Conservation (phyloP, 2,329 filamentous ascomycete genomes). For the Raffaelea ambrosiae region DNA sequence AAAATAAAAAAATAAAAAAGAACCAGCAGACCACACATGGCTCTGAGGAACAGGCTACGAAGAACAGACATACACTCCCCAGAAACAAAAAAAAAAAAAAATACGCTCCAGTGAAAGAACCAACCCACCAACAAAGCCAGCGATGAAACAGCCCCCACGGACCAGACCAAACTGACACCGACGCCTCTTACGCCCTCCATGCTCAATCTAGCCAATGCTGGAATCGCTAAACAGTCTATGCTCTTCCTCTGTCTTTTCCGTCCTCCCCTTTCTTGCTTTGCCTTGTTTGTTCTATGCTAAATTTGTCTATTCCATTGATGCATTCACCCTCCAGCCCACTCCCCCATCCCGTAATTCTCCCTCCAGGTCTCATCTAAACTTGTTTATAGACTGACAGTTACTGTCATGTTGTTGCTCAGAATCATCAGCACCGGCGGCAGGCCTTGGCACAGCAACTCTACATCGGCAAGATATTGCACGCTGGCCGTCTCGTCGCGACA, state of each 20-base stretch:
- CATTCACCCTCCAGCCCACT: too few species aligned
- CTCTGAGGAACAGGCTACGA: background rate
- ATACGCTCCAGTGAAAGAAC: too few species aligned
- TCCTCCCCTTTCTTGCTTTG: background rate
- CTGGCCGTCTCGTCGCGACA: conserved; percentile 61
- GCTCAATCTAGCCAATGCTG: too few species aligned
- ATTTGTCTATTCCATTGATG: too few species aligned
- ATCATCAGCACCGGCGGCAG: conserved; percentile 71
- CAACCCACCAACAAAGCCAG: too few species aligned
- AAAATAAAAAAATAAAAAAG: background rate
- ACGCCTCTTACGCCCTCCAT: too few species aligned
- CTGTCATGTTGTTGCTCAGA: conserved; percentile 83
- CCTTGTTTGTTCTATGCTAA: too few species aligned
- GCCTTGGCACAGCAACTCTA: conserved; percentile 69
- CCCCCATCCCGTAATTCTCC: too few species aligned
- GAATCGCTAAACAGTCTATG: too few species aligned
- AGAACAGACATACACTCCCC: background rate
- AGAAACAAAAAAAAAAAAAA: background rate
- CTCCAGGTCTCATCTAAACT: too few species aligned
- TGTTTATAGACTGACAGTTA: conserved; percentile 61
- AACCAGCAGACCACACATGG: background rate
- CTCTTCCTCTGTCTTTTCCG: background rate
- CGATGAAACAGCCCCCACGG: too few species aligned
- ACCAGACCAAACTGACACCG: too few species aligned
- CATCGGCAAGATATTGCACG: conserved; percentile 64